Evolutionary conservation across 1,284 basidiomycete genomes (phyloP), one percentile per base, ranked within the genome.

Genomic region (Austropuccinia psidii): DNA sequence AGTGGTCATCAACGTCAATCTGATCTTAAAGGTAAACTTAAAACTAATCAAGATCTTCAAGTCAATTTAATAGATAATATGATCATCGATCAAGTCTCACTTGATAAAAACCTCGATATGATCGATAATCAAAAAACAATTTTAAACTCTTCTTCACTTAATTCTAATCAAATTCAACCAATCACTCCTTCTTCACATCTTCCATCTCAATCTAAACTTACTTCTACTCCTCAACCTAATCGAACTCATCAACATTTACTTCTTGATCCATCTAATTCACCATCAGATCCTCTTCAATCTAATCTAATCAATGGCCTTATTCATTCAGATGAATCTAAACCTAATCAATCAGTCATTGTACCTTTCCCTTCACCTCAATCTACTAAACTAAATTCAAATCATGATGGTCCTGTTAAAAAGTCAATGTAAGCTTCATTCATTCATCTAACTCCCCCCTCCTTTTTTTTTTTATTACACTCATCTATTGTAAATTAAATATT

Each of bases 341-440:
- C 37, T 6, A 29, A 24, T 1, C 13, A 54, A 2, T 19, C 57
- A 8, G 37, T 43, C 33, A 35, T 45, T 47, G 41, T 72, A 39
- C 68, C 68, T 41, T 72, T 72, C 35, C 68, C 68, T 39, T 60
- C 57, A 24, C 68, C 68, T 24, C 47, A n/a, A 1, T 11, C 45
- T 15, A 33, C n/a, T 27, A 65, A 50, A 47, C 29, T 33, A 2
- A 29, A 33, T n/a, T n/a, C 27, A 27, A 64, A 49, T 19, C 39
- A 47, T 35, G 43, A 2, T 17, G 29, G 61, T 64, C 13, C 31
- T 49, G 4, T 33, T n/a, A 11, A 6, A 13, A 29, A 33, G 2
- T 49, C 11, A 33, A 1, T 31, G 8, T 9, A 13, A 43, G 24
- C 17, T 33, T 29, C 13, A 6, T 29, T 35, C 11, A 45, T 45